Conservation (phyloP, 352 stramenopile genomes). For the Pythium aristosporum region DNA sequence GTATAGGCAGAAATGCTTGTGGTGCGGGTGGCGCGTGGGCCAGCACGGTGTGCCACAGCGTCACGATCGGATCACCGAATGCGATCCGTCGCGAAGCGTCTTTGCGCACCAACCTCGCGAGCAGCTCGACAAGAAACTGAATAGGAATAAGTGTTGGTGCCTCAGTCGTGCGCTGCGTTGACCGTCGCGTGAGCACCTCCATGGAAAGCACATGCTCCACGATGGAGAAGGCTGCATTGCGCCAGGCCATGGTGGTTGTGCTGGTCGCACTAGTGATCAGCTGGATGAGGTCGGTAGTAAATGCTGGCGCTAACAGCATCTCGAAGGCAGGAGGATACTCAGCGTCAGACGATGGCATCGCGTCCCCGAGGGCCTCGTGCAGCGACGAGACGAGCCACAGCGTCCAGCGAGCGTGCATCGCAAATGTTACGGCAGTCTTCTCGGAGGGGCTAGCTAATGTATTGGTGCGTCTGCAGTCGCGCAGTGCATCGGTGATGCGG, state of each 20-base stretch:
- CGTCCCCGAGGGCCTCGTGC: background rate
- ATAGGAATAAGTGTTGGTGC: background rate
- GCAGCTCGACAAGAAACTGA: constrained; percentile 10
- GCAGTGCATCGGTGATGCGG: background rate
- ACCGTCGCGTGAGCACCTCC: background rate
- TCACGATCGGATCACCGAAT: background rate
- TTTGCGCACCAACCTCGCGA: background rate
- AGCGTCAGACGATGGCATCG: background rate
- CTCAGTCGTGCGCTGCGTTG: background rate
- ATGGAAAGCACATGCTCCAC: constrained; percentile 7
- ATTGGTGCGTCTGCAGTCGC: background rate
- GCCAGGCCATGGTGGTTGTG: background rate
- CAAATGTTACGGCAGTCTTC: background rate
- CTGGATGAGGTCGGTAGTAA: constrained; percentile 4
- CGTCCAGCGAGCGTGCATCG: constrained; percentile 16
- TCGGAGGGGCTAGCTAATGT: background rate
- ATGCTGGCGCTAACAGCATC: background rate
- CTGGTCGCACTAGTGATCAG: background rate
- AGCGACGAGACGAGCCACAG: constrained; percentile 13
- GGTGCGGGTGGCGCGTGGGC: background rate
- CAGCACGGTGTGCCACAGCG: constrained; percentile 18
- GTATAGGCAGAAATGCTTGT: background rate
- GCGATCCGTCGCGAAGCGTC: background rate
- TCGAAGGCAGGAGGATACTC: background rate
- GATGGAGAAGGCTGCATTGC: constrained; percentile 4